Conservation (phyloP, 805 yeast species). For the Priceomyces melissophilus region DNA sequence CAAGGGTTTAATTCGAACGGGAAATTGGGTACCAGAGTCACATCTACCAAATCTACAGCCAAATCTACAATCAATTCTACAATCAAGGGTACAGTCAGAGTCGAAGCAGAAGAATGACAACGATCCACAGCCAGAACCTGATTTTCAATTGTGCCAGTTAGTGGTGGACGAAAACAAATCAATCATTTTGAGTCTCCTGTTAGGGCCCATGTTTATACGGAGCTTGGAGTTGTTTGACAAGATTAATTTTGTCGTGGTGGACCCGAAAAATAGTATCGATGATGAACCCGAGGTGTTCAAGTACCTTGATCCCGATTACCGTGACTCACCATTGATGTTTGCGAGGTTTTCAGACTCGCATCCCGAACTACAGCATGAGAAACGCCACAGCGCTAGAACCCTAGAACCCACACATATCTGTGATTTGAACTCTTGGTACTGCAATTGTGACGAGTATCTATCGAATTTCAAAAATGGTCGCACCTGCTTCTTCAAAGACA, state of each 20-base stretch:
- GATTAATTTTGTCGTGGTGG: not conserved
- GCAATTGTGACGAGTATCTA: slow-evolving; percentile 26
- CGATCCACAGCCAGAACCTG: too few species aligned
- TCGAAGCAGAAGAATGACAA: too few species aligned
- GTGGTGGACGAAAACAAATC: slow-evolving; percentile 14
- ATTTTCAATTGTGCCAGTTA: too few species aligned
- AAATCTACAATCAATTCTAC: too few species aligned
- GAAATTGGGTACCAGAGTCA: too few species aligned
- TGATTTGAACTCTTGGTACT: slow-evolving; percentile 28
- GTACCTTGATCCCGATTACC: not conserved
- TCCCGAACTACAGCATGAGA: not conserved
- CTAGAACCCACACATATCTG: slow-evolving; percentile 7
- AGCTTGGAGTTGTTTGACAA: slow-evolving; percentile 12
- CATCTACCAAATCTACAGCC: too few species aligned
- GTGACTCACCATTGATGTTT: not conserved
- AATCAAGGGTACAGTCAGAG: too few species aligned
- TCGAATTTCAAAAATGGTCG: not conserved
- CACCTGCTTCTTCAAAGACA: not conserved
- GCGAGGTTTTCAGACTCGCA: not conserved
- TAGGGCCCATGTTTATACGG: slow-evolving; percentile 15
- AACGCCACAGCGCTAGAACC: not conserved
- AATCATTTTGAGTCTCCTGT: slow-evolving; percentile 14
- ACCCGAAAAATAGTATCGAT: not conserved
- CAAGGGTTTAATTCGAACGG: slow-evolving; percentile 5
- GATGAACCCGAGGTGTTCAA: not conserved